phyloP scores from a whole-genome alignment of 2,329 filamentous ascomycete genomes.

The Orbilia quercus region DNA sequence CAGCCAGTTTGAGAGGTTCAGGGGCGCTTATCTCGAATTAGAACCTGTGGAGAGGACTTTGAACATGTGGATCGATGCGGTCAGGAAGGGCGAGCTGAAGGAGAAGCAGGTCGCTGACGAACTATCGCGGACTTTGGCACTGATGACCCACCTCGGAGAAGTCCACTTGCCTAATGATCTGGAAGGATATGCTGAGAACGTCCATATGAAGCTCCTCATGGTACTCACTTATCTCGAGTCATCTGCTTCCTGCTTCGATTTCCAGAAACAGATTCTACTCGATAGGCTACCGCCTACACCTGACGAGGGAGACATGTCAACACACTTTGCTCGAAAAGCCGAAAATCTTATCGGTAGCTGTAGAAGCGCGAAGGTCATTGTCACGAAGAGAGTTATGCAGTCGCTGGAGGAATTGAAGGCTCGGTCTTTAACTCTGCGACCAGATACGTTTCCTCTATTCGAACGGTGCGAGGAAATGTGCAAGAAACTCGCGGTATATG shows the following conservation, averaged over 20 bases:
- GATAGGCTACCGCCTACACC: slow-evolving; percentile 69
- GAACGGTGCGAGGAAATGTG: slow-evolving; percentile 75
- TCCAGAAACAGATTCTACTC: slow-evolving; percentile 75
- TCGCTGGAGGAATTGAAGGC: slow-evolving; percentile 81
- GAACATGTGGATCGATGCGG: slow-evolving; percentile 85
- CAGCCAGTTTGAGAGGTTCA: slow-evolving; percentile 80
- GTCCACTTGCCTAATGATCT: slow-evolving; percentile 78
- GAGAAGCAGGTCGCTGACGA: slow-evolving; percentile 84
- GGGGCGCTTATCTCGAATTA: slow-evolving; percentile 84
- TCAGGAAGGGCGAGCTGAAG: slow-evolving; percentile 86
- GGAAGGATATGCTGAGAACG: slow-evolving; percentile 79
- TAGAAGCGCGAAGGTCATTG: slow-evolving; percentile 83
- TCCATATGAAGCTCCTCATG: slow-evolving; percentile 79
- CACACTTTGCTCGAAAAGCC: slow-evolving; percentile 76
- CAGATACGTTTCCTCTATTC: slow-evolving; percentile 76
- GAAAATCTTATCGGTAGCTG: slow-evolving; percentile 79
- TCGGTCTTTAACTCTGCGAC: slow-evolving; percentile 77
- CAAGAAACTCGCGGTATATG: slow-evolving; percentile 73
- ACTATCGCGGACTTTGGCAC: slow-evolving; percentile 77
- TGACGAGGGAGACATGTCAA: slow-evolving; percentile 72
- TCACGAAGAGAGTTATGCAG: slow-evolving; percentile 77
- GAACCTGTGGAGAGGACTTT: slow-evolving; percentile 90
- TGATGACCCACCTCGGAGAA: slow-evolving; percentile 86
- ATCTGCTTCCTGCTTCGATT: slow-evolving; percentile 74
- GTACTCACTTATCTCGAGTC: slow-evolving; percentile 86